A percentile compares a stretch with the other conserved stretches of the same genome.
Conservation (phyloP, 169 alveolate genomes). For the Plasmodium vivax region DNA sequence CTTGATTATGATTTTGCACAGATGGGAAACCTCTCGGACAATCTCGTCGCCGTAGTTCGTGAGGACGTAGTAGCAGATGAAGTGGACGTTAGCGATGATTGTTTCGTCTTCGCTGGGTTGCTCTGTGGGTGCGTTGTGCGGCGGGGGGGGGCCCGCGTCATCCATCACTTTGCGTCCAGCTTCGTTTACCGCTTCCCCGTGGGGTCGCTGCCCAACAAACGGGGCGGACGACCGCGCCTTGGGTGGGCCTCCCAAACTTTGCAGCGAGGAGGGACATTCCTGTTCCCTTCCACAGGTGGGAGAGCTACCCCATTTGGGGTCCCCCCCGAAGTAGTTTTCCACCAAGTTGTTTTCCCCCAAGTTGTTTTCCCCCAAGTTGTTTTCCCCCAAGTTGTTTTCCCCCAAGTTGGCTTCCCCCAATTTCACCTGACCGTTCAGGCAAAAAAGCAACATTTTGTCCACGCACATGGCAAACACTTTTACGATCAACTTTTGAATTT, state of each 20-base stretch:
- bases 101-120: not conserved
- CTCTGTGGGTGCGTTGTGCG: not conserved
- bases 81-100: conserved; percentile 25
- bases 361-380: no score
- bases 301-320: not conserved
- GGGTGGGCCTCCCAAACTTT: not conserved
- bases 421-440: not conserved
- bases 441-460: conserved; percentile 7
- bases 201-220: not conserved
- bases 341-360: no score
- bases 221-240: not conserved
- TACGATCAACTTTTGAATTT: conserved; percentile 4
- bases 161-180: not conserved
- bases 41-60: conserved; percentile 5
- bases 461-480: conserved; percentile 13
- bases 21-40: not conserved
- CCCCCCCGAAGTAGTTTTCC: not conserved
- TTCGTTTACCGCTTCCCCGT: not conserved
- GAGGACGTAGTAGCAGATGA: conserved; percentile 28
- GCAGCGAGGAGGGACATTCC: not conserved
- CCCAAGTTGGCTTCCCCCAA: not conserved
- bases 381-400: no score
- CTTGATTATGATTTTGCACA: conserved; percentile 20
- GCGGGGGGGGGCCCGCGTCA: not conserved
- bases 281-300: not conserved